Evolutionary conservation across 495 filamentous ascomycete genomes (phyloP).

Genomic region (Lasiosphaeriaceae sp.): DNA sequence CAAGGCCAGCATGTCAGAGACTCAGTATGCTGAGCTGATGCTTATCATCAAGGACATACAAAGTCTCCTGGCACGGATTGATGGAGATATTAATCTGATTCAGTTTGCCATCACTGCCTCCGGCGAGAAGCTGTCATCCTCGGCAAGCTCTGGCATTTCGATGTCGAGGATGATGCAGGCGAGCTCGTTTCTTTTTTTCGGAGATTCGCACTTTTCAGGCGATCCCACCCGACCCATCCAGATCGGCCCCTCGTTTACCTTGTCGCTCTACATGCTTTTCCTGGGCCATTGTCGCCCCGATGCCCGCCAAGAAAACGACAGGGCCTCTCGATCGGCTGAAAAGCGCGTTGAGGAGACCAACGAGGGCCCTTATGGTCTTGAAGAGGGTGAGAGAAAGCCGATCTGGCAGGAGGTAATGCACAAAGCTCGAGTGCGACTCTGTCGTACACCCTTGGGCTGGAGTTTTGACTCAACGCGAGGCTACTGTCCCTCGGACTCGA

Average conservation of each 20-base stretch:
- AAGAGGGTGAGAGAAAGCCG: constrained; percentile 57
- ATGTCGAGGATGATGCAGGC: constrained; percentile 90
- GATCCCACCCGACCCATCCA: constrained; percentile 64
- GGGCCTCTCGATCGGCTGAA: constrained; percentile 20
- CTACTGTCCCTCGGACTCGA: constrained; percentile 10
- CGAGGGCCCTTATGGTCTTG: constrained; percentile 41
- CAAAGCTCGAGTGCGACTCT: constrained; percentile 81
- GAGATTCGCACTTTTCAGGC: constrained; percentile 77
- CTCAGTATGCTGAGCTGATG: constrained; percentile 57
- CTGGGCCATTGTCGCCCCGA: constrained; percentile 56
- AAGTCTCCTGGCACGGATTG: constrained; percentile 70
- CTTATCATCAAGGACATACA: constrained; percentile 72
- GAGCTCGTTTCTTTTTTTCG: constrained; percentile 84
- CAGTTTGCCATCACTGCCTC: constrained; percentile 95
- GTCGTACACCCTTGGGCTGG: constrained; percentile 44
- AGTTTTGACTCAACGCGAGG: constrained; percentile 23
- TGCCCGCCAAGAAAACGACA: constrained; percentile 18
- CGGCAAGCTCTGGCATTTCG: constrained; percentile 76
- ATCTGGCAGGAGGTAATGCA: constrained; percentile 98
- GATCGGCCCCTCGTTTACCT: constrained; percentile 79
- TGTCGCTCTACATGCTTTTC: constrained; percentile 98
- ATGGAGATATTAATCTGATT: constrained; percentile 90
- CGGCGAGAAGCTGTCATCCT: constrained; percentile 77
- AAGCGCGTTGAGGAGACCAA: not conserved
- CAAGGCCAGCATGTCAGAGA: constrained; percentile 23